Base-by-base conservation (phyloP, 441 rosid genomes). In the Jatropha multifida region DNA sequence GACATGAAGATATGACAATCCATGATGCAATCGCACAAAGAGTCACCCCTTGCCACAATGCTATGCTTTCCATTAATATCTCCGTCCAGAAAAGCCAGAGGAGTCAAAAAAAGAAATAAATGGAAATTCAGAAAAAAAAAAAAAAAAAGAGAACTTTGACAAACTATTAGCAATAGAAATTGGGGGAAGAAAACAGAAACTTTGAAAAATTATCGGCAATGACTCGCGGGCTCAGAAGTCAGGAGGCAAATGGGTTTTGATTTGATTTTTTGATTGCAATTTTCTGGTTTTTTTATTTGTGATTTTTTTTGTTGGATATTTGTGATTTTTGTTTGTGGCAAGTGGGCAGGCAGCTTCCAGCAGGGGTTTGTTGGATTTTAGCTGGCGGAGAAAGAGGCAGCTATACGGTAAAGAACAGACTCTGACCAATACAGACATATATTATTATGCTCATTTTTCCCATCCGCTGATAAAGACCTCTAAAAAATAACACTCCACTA, bases 21-120 rank as follows among this genome's bases (percentile, higher is more conserved):
- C 99, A 96, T 2, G 86, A 82, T 7, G 82, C 72, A 71, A 96
- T 86, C 69, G 92, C 93, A 73, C 85, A 88, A 2, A 96, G 83
- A 71, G 83, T 64, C 75, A 80, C 70, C 59, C 87, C 90, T 84
- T 96, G 99, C 94, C 99, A 92, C 46, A 83, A 73, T 79, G 88
- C 83, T 74, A 88, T 59, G 65, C 88, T 88, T 83, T 96, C 98
- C 99, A 96, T 96, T 48, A 37, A 17, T 56, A 75, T 56, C 67
- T 41, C 8, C 17, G 52, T 44, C 68, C 49, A 54, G 4, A n/a
- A 13, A 23, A 18, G 3, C 2, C 11, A 13, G 40, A 13, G 20
- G 64, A 69, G n/a, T 44, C 60, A 61, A 46, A 37, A 23, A 15
- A n/a, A 32, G 27, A 26, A 38, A 26, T 15, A 20, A 42, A 18